Conservation (phyloP, 2,329 filamentous ascomycete genomes). For the Cladophialophora psammophila region DNA sequence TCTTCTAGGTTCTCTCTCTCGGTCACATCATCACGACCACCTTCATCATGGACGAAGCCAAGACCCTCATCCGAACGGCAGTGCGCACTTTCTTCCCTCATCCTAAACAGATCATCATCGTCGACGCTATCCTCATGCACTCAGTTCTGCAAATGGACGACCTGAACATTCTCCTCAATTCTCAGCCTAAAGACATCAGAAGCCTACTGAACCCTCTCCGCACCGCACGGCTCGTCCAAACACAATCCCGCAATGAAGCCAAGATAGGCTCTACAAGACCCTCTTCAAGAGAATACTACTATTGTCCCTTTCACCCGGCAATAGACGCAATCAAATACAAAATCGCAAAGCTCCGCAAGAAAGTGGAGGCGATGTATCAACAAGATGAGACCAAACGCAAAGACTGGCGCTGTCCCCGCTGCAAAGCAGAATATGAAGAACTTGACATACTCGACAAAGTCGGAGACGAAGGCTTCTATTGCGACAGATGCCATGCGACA, state of each 20-base stretch:
- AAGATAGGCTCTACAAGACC: conserved; percentile 82
- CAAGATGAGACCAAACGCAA: conserved; percentile 77
- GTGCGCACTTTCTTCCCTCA: conserved; percentile 87
- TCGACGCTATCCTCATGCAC: conserved; percentile 80
- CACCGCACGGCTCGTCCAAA: conserved; percentile 81
- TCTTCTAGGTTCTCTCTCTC: neutral
- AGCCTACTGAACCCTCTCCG: conserved; percentile 84
- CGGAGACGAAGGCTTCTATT: conserved; percentile 74
- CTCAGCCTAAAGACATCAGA: conserved; percentile 90
- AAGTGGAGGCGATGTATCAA: conserved; percentile 82
- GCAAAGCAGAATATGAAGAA: conserved; percentile 84
- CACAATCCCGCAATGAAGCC: conserved; percentile 76
- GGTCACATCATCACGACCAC: neutral
- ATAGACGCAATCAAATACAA: conserved; percentile 97
- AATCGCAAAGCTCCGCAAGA: conserved; percentile 85
- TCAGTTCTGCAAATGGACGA: conserved; percentile 85
- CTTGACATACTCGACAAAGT: conserved; percentile 86
- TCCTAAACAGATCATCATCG: conserved; percentile 75
- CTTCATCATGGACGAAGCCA: conserved; percentile 67
- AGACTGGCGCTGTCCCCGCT: conserved; percentile 84
- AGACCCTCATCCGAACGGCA: conserved; percentile 84
- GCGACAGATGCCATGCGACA: conserved; percentile 73
- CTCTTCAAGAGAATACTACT: conserved; percentile 91
- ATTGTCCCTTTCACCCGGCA: conserved; percentile 91
- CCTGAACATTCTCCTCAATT: conserved; percentile 82